phyloP scores from a whole-genome alignment of 2,329 filamentous ascomycete genomes.

The Aspergillus texensis region DNA sequence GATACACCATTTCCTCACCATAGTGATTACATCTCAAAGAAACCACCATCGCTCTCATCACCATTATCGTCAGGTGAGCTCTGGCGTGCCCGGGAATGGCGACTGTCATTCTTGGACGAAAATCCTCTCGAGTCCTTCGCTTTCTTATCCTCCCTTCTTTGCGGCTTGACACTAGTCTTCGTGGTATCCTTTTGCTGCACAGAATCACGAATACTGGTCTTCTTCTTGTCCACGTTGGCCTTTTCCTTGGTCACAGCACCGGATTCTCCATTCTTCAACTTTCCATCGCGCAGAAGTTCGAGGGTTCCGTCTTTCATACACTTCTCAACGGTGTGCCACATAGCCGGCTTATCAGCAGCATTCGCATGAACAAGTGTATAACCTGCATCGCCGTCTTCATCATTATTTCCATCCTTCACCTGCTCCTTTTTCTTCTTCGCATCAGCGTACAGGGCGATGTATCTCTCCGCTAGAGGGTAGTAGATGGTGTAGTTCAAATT shows the following conservation, averaged over 20 bases:
- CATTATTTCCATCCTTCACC: conserved; percentile 12
- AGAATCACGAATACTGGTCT: neutral
- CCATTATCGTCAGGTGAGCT: conserved; percentile 16
- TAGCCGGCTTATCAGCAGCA: conserved; percentile 37
- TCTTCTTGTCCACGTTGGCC: conserved; percentile 12
- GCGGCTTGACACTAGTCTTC: conserved; percentile 11
- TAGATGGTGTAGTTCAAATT: conserved; percentile 67
- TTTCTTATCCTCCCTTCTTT: conserved; percentile 10
- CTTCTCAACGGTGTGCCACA: conserved; percentile 50
- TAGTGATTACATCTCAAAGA: conserved; percentile 36
- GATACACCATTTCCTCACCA: neutral
- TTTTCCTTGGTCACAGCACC: conserved; percentile 15
- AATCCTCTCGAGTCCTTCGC: conserved; percentile 10
- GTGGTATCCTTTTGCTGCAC: neutral
- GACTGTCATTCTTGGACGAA: neutral
- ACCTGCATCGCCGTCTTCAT: conserved; percentile 25
- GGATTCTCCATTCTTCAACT: conserved; percentile 25
- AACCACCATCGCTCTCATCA: conserved; percentile 44
- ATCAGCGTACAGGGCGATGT: conserved; percentile 58
- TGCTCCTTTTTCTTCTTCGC: conserved; percentile 33
- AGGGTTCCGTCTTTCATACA: conserved; percentile 48
- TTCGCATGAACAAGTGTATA: conserved; percentile 17
- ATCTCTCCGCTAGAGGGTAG: conserved; percentile 62
- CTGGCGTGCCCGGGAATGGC: neutral
- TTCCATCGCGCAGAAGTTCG: conserved; percentile 46